Evolutionary conservation across 495 filamentous ascomycete genomes (phyloP).

Genomic region (Staphylotrichum longicolle): DNA sequence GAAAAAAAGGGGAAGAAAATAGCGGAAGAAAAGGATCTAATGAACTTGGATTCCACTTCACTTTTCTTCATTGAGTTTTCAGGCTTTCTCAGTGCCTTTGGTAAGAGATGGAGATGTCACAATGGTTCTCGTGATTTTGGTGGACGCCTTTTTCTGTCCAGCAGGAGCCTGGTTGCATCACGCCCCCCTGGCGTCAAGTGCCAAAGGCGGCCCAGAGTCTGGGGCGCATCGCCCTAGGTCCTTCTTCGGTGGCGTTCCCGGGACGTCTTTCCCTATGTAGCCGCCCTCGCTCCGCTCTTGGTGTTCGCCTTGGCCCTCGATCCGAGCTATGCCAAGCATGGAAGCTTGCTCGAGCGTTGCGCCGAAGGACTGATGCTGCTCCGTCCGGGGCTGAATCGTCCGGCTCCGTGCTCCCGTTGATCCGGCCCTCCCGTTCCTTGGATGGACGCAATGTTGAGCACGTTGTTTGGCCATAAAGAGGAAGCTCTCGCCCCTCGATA

Average conservation of each 20-base stretch:
- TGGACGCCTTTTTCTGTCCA: too few species aligned
- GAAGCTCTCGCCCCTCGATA: neutral
- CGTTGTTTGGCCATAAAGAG: slow-evolving; percentile 9
- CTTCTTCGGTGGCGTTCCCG: slow-evolving; percentile 17
- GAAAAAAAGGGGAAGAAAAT: too few species aligned
- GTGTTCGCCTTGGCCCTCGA: neutral
- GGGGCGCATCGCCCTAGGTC: neutral
- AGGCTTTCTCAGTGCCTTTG: too few species aligned
- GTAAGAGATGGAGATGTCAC: too few species aligned
- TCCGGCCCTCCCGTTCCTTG: slow-evolving; percentile 17
- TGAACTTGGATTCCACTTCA: too few species aligned
- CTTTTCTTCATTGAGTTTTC: too few species aligned
- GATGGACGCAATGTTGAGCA: neutral
- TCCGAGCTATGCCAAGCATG: slow-evolving; percentile 4
- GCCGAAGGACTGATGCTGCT: neutral
- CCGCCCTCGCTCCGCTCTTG: slow-evolving; percentile 1
- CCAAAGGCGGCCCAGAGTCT: neutral
- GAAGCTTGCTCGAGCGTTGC: neutral
- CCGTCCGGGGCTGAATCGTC: slow-evolving; percentile 1
- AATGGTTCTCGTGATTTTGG: too few species aligned
- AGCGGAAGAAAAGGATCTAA: too few species aligned
- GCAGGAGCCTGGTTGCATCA: slow-evolving; percentile 1
- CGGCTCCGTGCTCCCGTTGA: slow-evolving; percentile 30
- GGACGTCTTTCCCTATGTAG: slow-evolving; percentile 23
- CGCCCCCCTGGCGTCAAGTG: slow-evolving; percentile 3